phyloP scores from a whole-genome alignment of 2,329 filamentous ascomycete species.

The Samsoniella hepiali region DNA sequence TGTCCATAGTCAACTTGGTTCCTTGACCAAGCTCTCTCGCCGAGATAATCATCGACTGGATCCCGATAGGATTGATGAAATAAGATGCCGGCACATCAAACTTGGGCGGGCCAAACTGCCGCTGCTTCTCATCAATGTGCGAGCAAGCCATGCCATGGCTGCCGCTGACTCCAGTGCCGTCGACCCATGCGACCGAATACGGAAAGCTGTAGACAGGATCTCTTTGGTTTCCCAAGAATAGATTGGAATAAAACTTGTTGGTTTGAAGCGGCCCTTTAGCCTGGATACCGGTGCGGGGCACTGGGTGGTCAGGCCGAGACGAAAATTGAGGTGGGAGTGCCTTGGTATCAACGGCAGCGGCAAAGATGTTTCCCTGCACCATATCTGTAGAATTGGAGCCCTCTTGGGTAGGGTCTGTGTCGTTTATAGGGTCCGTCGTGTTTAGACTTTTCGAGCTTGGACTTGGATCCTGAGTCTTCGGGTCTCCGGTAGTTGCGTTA shows the following conservation, averaged over 20 bases:
- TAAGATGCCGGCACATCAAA: slow-evolving; percentile 60
- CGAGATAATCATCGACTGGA: slow-evolving; percentile 77
- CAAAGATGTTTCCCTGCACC: slow-evolving; percentile 49
- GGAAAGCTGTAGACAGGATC: slow-evolving; percentile 72
- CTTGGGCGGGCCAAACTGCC: slow-evolving; percentile 61
- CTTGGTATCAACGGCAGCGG: slow-evolving; percentile 49
- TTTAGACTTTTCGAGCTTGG: not conserved
- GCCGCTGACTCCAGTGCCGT: slow-evolving; percentile 56
- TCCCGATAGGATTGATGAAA: slow-evolving; percentile 77
- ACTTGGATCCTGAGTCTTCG: not conserved
- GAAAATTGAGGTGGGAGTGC: slow-evolving; percentile 48
- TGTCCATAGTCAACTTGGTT: slow-evolving; percentile 55
- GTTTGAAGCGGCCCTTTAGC: slow-evolving; percentile 57
- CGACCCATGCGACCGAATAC: slow-evolving; percentile 66
- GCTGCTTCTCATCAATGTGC: slow-evolving; percentile 66
- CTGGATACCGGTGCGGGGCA: slow-evolving; percentile 49
- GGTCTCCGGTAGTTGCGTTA: too few species aligned
- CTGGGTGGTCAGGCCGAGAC: slow-evolving; percentile 55
- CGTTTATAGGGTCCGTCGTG: not conserved
- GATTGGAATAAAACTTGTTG: slow-evolving; percentile 80
- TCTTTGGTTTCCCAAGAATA: slow-evolving; percentile 71
- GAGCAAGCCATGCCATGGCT: slow-evolving; percentile 78
- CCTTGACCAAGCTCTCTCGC: slow-evolving; percentile 65
- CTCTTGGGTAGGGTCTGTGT: not conserved
- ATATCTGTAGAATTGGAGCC: not conserved